Evolutionary conservation across 192 early-diverging fungal species (phyloP), one percentile per base, ranked within the genome.

Genomic region (Mortierella alpina): DNA sequence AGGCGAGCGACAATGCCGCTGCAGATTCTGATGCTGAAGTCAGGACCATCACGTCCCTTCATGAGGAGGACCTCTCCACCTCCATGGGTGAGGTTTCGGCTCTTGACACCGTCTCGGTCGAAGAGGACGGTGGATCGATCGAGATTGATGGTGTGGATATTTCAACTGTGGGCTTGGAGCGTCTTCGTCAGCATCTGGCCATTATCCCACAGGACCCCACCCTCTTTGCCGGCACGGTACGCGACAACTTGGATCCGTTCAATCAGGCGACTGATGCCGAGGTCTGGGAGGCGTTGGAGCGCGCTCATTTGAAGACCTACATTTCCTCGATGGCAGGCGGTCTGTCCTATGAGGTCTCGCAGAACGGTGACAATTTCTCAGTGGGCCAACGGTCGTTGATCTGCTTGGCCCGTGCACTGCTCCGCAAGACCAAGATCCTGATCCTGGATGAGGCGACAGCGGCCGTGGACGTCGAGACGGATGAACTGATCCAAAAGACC

Each of bases 361-460:
- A 95, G 66, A 86, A 89, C 57, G 96, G 96, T 8, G 82, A 88
- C 18, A 96, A 97, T 81, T 94, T 96, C 63, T 95, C 91, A 10
- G 90, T 91, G 46, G 93, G 93, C 10, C 93, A 95, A 82, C 67
- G 90, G 44, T 92, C 94, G 68, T 72, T 92, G 55, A 79, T 94
- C 10, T 88, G 88, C 31, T 75, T 94, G 49, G 92, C 93, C 0
- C 88, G 93, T 12, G 93, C 93, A 0, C 67, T 93, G 18, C 82
- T 95, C 7, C 83, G 88, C 69, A 82, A 88, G 39, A 84, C 90
- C 40, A 89, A 80, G 50, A 70, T 84, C 23, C 55, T 84, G 40
- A 46, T 86, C 13, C 42, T 86, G 65, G 85, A 86, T 40, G 85
- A 86, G 49, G 79, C 84, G 2, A 85, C 85, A 1, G 72, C 87